Base-by-base conservation (phyloP, 2,329 filamentous ascomycete genomes). In the Endothia cerciana region DNA sequence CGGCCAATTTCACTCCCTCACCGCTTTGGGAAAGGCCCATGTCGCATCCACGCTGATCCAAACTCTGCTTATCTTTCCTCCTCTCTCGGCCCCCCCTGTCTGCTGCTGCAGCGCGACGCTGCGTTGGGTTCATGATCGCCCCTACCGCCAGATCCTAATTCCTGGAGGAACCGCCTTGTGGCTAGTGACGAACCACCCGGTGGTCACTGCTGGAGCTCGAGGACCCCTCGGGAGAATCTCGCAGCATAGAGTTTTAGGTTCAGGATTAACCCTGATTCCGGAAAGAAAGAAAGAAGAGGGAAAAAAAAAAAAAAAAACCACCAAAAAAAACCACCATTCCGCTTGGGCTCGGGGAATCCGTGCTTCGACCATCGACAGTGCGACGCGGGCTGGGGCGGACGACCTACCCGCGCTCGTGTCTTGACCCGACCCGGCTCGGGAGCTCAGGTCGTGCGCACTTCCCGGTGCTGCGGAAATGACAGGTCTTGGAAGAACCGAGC, bases 1-100 rank as follows among this genome's bases (percentile, higher is more conserved):
- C 51, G 19, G 28, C 28, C 51, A 55, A 55, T 55, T 30, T 55
- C 51, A 55, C 51, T 22, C 51, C 17, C 30, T n/a, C 51, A 55
- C 51, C 51, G 30, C 51, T 55, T 55, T 55, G 51, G 51, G 51
- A 55, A 55, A 55, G 51, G 51, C 51, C 51, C 51, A 33, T 33
- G 51, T 55, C 51, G 51, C 51, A 33, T 36, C 51, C 30, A 13
- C 51, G 51, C 51, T n/a, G 51, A 55, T 55, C 51, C 51, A 36
- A 55, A 55, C 28, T 55, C 51, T 55, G 51, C 51, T 55, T 55
- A 55, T 55, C 51, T 55, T 30, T 33, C 15, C 45, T 47, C 13
- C 25, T 51, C 22, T 22, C 25, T 11, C 47, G 15, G 51, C 51
- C 19, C n/a, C 5, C 47, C 30, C 51, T 36, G 13, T 53, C 15